Evolutionary conservation across 371 early-diverging fungal genomes (phyloP).

Genomic region (Mortierella sp.): DNA sequence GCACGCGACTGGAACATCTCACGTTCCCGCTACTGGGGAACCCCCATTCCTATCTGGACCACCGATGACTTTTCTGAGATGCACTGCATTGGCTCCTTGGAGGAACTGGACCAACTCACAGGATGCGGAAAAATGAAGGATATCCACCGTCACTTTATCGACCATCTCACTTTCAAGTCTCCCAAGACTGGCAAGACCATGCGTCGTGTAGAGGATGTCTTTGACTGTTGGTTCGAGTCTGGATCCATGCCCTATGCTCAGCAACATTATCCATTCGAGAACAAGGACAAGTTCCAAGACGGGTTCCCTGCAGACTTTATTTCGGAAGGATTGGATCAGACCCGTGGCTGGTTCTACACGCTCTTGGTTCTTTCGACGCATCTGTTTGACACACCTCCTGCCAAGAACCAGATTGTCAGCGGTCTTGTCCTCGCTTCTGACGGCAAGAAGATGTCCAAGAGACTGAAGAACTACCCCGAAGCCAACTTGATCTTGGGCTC

Average conservation of each 20-base stretch:
- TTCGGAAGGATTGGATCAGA: conserved; percentile 99
- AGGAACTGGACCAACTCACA: conserved; percentile 94
- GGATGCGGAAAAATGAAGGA: conserved; percentile 92
- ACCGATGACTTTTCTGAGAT: conserved; percentile 94
- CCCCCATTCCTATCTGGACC: conserved; percentile 99
- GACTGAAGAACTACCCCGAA: conserved; percentile 99
- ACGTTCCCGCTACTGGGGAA: conserved; percentile 99
- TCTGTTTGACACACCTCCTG: conserved; percentile 98
- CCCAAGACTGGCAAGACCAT: conserved; percentile 85
- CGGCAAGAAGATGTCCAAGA: conserved; percentile 99
- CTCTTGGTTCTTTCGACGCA: conserved; percentile 99
- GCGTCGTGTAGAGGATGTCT: conserved; percentile 97
- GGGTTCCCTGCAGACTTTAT: conserved; percentile 99
- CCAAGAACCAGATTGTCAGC: conserved; percentile 99
- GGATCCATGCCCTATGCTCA: conserved; percentile 99
- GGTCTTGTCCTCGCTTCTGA: conserved; percentile 99
- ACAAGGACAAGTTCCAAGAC: conserved; percentile 82
- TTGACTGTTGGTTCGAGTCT: conserved; percentile 99
- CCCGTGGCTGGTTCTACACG: conserved; percentile 99
- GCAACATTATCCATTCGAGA: conserved; percentile 99
- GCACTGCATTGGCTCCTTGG: conserved; percentile 96
- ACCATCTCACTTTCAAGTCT: conserved; percentile 97
- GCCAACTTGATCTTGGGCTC: conserved; percentile 88
- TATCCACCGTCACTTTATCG: conserved; percentile 98
- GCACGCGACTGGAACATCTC: conserved; percentile 99